Evolutionary conservation across 441 rosid species (phyloP).

Genomic region (Gossypium lobatum): DNA sequence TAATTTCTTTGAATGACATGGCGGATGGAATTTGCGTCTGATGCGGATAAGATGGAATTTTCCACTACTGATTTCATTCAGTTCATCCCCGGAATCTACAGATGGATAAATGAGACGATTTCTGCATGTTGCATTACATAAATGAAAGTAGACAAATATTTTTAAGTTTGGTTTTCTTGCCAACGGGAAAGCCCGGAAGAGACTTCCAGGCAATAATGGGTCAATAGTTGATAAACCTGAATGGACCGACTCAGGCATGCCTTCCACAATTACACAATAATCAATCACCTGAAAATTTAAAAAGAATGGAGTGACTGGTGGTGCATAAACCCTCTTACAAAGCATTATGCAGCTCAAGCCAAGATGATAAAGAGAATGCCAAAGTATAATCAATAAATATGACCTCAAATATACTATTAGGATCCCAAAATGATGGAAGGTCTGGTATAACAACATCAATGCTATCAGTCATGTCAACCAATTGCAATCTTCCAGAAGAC

Average conservation of each 20-base stretch:
- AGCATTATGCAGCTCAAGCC: constrained; percentile 14
- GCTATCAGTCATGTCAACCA: constrained; percentile 68
- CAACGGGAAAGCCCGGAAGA: constrained; percentile 33
- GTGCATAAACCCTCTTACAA: not conserved
- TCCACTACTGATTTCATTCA: constrained; percentile 39
- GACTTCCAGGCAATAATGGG: constrained; percentile 42
- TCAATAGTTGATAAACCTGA: constrained; percentile 23
- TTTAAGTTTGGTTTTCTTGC: constrained; percentile 32
- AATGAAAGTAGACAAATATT: constrained; percentile 35
- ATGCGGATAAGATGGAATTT: constrained; percentile 56
- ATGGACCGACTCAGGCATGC: constrained; percentile 36
- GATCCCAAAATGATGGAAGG: constrained; percentile 50
- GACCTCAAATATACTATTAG: constrained; percentile 60
- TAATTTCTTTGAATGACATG: constrained; percentile 35
- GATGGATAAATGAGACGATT: constrained; percentile 34
- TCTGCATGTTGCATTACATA: constrained; percentile 33
- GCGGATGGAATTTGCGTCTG: constrained; percentile 61
- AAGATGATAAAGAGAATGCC: constrained; percentile 17
- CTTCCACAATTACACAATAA: constrained; percentile 54
- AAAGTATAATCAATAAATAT: constrained; percentile 10
- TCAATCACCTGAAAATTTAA: constrained; percentile 50
- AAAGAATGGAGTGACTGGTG: constrained; percentile 17
- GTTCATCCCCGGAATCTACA: constrained; percentile 26
- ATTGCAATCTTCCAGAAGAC: constrained; percentile 68
- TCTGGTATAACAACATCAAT: constrained; percentile 66